Conservation (phyloP, 1,284 basidiomycete species). For the Irpex rosettiformis region DNA sequence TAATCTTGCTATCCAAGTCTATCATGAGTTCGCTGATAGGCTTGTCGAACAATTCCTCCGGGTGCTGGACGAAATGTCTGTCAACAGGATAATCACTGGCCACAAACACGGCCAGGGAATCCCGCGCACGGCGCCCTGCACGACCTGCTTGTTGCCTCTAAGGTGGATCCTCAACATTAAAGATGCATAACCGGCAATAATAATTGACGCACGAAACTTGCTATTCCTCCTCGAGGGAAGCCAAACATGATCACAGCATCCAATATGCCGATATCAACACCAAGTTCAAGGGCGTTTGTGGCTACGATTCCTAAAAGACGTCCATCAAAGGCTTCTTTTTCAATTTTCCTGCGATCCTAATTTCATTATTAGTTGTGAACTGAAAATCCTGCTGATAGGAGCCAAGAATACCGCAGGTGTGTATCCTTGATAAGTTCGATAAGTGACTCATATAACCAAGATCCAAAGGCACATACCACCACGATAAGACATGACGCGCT, state of each 20-base stretch:
- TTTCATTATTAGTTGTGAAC: neutral
- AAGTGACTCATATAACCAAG: neutral
- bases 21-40: conserved; percentile 64
- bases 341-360: conserved; percentile 81
- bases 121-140: conserved; percentile 80
- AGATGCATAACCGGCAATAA: neutral
- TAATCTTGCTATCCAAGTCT: conserved; percentile 72
- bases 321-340: conserved; percentile 84
- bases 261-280: conserved; percentile 86
- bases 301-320: conserved; percentile 84
- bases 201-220: conserved; percentile 61
- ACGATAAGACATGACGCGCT: conserved; percentile 80
- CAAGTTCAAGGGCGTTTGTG: conserved; percentile 88
- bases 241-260: conserved; percentile 91
- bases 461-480: conserved; percentile 50
- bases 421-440: neutral
- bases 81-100: conserved; percentile 75
- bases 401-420: conserved; percentile 4
- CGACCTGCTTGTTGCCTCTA: conserved; percentile 88
- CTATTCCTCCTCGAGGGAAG: conserved; percentile 71
- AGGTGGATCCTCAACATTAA: neutral
- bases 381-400: neutral
- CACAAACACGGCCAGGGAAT: conserved; percentile 80
- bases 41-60: conserved; percentile 67
- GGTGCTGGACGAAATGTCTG: conserved; percentile 73